These are phyloP conservation scores for Gautieria morchelliformis DNA, from an alignment of 768 basidiomycete species.

Conservation along the genomic window DNA sequence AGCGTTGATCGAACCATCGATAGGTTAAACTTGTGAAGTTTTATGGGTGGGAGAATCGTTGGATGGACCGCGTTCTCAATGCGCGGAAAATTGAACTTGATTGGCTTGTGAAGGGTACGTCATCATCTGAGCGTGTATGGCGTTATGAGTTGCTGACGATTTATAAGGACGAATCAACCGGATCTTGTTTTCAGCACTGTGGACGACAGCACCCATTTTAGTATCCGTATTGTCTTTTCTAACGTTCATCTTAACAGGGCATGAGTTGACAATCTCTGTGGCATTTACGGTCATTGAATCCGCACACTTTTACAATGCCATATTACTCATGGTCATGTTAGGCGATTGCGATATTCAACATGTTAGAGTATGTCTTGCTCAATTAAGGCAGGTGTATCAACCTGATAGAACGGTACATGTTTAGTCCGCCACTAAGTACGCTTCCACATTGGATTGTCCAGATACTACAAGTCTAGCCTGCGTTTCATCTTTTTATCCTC, in stretches of 20 bases:
- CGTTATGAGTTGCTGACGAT: background rate
- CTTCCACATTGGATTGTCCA: constrained; percentile 75
- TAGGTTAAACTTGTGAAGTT: constrained; percentile 74
- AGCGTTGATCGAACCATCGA: background rate
- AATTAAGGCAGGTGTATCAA: background rate
- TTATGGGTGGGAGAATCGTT: no score
- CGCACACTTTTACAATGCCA: no score
- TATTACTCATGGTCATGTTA: constrained; percentile 14
- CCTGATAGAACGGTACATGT: background rate
- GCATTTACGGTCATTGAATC: no score
- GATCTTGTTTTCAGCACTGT: no score
- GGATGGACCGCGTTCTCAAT: no score
- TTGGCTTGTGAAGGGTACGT: constrained; percentile 32
- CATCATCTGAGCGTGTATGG: background rate
- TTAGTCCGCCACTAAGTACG: constrained; percentile 60
- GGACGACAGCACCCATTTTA: no score
- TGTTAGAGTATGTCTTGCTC: constrained; percentile 52
- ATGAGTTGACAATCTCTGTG: constrained; percentile 60
- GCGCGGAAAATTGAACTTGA: constrained; percentile 61
- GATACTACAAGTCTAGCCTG: no score
- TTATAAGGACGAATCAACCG: constrained; percentile 56
- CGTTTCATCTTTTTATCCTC: no score
- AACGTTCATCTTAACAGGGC: constrained; percentile 58
- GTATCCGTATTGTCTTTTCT: no score
- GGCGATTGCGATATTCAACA: constrained; percentile 75